Conservation (phyloP, 1,139 yeast genomes). For the Magnusiomyces ingens region DNA sequence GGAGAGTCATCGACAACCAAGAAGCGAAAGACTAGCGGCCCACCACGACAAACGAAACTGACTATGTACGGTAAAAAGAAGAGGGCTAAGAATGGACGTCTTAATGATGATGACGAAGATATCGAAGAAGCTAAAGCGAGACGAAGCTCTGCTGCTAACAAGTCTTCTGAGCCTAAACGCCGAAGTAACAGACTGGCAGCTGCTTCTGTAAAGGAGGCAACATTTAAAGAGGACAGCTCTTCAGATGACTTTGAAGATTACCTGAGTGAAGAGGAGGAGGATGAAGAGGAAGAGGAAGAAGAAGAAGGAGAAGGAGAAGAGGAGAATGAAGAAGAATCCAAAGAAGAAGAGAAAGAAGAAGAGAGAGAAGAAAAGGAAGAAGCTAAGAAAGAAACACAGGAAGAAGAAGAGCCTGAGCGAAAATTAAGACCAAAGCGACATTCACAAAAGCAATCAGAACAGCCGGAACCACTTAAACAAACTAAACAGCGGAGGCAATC, state of each 20-base stretch:
- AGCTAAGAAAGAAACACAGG: neutral
- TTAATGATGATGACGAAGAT: constrained; percentile 4
- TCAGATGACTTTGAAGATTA: constrained; percentile 23
- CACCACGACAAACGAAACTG: constrained; percentile 1
- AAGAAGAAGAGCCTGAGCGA: neutral
- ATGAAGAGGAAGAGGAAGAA: constrained; percentile 22
- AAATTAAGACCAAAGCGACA: neutral
- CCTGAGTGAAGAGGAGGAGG: constrained; percentile 20
- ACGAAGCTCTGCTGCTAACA: neutral
- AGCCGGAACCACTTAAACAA: too few species aligned
- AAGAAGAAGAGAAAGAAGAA: constrained; percentile 4
- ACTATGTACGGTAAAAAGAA: neutral
- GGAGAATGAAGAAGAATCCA: neutral
- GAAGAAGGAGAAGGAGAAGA: constrained; percentile 22
- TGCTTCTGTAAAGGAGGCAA: constrained; percentile 4
- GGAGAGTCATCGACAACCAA: constrained; percentile 2
- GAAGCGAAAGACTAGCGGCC: constrained; percentile 1
- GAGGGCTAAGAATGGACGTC: constrained; percentile 1
- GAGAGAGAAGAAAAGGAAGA: constrained; percentile 1
- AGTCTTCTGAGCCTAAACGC: constrained; percentile 4
- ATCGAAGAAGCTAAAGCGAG: constrained; percentile 1
- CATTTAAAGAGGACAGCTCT: constrained; percentile 19
- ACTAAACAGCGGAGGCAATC: too few species aligned
- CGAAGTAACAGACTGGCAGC: constrained; percentile 7
- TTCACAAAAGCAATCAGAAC: neutral